phyloP scores from a whole-genome alignment of 2,329 filamentous ascomycete species.

The Alternaria longipes region DNA sequence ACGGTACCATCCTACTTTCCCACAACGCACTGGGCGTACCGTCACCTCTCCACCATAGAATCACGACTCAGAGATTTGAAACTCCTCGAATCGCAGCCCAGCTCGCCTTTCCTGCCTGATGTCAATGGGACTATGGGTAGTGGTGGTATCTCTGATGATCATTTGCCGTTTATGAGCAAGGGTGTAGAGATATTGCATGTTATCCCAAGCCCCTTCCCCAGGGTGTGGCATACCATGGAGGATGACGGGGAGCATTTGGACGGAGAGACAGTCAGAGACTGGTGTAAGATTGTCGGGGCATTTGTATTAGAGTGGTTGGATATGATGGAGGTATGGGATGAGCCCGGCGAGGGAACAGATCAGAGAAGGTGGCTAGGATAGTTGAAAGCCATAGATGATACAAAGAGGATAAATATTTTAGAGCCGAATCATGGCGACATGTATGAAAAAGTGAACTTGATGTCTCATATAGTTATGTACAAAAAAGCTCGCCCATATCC shows the following conservation, averaged over 20 bases:
- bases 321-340: conserved; percentile 63
- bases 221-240: conserved; percentile 83
- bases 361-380: not conserved
- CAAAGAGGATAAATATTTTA: not conserved
- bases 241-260: conserved; percentile 90
- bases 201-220: conserved; percentile 83
- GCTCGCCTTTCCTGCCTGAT: conserved; percentile 61
- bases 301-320: conserved; percentile 96
- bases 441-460: not conserved
- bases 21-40: conserved; percentile 93
- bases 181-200: conserved; percentile 91
- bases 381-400: not conserved
- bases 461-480: conserved; percentile 22
- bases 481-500: conserved; percentile 18
- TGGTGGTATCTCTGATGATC: conserved; percentile 79
- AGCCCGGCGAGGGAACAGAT: conserved; percentile 8
- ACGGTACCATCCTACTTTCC: conserved; percentile 85
- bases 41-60: conserved; percentile 77
- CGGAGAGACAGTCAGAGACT: conserved; percentile 80
- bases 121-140: conserved; percentile 35
- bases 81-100: conserved; percentile 69
- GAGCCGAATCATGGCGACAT: not conserved
- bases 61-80: conserved; percentile 72
- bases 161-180: conserved; percentile 85
- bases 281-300: conserved; percentile 82